Evolutionary conservation across 139 green algal genomes (phyloP), one percentile per base, ranked within the genome.

Genomic region (Picochlorum sp.): DNA sequence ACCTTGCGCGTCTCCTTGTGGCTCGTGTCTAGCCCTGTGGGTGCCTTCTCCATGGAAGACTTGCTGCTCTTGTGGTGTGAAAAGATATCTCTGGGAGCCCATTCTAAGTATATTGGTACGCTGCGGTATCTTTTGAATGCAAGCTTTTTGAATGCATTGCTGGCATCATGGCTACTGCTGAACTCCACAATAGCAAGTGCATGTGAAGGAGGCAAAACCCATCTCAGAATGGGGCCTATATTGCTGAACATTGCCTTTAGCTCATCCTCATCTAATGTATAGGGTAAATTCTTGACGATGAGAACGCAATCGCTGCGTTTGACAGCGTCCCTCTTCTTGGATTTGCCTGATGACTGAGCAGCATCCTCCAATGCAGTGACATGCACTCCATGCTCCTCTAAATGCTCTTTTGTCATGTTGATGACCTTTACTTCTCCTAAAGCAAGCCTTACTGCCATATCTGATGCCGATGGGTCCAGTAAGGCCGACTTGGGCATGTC

Each of bases 271-370:
- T 77, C 78, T 13, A 79, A 51, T 0, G 49, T 63, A 71, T 88
- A 97, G 0, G 94, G 93, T 81, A 99, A 66, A 72, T 99, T 99
- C 85, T 99, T 98, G 9, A 97, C 79, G 9, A 98, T 74, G 38
- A 99, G 73, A 18, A 73, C 75, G 5, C 54, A 81, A 54, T 70
- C 32, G 52, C 68, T 88, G 58, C 93, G 86, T 10, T 78, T 64
- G 4, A 92, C 82, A 4, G 59, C 44, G 51, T 21, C 45, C 63
- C 4, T 62, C 38, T 26, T 9, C 1, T 78, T 58, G 1, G 75
- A 69, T 47, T 75, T 79, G 30, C 88, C 85, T 9, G 68, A 49
- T 6, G 79, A 79, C 11, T 75, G 75, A 4, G 91, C 90, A 7
- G 91, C 84, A 2, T 54, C 38, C 69, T 97, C 89, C 3, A 98